Evolutionary conservation across 2,329 filamentous ascomycete genomes (phyloP).

Genomic region (Coniochaeta hoffmannii): DNA sequence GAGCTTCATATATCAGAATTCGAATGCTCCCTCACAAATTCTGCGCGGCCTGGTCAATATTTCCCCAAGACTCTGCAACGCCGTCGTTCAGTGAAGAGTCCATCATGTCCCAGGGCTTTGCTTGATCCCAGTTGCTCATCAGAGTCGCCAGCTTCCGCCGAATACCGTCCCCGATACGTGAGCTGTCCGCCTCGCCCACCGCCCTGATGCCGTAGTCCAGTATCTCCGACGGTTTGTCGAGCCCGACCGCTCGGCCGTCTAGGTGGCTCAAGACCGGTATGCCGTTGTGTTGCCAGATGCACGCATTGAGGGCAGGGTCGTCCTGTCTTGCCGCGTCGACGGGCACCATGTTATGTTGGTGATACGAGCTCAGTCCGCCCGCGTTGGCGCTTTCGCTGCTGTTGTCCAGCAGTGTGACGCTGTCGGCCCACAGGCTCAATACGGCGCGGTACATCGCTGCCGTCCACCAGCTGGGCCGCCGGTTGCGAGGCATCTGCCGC

Average conservation of each 20-base stretch:
- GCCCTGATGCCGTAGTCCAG: slow-evolving; percentile 31
- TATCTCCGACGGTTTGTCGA: slow-evolving; percentile 31
- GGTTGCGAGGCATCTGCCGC: slow-evolving; percentile 49
- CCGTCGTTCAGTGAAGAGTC: too few species aligned
- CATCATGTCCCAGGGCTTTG: slow-evolving; percentile 5
- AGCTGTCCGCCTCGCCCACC: slow-evolving; percentile 31
- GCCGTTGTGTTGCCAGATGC: slow-evolving; percentile 30
- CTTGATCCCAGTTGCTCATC: slow-evolving; percentile 33
- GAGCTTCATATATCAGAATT: too few species aligned
- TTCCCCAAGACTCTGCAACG: too few species aligned
- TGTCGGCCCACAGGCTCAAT: slow-evolving; percentile 56
- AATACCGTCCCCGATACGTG: slow-evolving; percentile 36
- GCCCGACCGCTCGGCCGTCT: slow-evolving; percentile 23
- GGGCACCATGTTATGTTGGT: slow-evolving; percentile 13
- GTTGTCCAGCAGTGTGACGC: slow-evolving; percentile 41
- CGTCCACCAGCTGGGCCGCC: slow-evolving; percentile 64
- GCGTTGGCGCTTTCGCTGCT: slow-evolving; percentile 17
- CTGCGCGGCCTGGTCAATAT: too few species aligned
- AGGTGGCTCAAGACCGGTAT: slow-evolving; percentile 25
- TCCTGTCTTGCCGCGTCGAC: slow-evolving; percentile 34
- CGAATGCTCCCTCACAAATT: too few species aligned
- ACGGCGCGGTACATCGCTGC: slow-evolving; percentile 61
- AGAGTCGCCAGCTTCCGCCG: slow-evolving; percentile 33
- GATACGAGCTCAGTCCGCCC: slow-evolving; percentile 7
- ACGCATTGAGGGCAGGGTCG: slow-evolving; percentile 26